These are phyloP conservation scores for Kwoniella pini DNA, from an alignment of 768 basidiomycete genomes.

Conservation along the genomic window DNA sequence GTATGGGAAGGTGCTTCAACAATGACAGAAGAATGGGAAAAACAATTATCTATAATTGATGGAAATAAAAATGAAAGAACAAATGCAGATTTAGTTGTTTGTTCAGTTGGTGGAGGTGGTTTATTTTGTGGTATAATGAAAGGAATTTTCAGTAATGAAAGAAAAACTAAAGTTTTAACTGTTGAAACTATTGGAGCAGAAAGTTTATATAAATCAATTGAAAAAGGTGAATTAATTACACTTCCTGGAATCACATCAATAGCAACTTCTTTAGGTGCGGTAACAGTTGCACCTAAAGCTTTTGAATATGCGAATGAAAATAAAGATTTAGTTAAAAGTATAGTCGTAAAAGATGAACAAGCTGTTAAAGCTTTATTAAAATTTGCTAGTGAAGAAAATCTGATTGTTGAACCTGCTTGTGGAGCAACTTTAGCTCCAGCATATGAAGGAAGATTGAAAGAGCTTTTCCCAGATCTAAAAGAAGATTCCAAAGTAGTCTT, in stretches of 20 bases:
- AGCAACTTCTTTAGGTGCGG: slow-evolving; percentile 43
- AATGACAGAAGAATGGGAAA: slow-evolving; percentile 8
- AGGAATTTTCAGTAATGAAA: slow-evolving; percentile 18
- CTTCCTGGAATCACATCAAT: slow-evolving; percentile 42
- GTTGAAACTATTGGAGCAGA: slow-evolving; percentile 35
- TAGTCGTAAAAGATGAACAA: slow-evolving; percentile 25
- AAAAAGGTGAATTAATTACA: slow-evolving; percentile 19
- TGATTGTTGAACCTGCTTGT: slow-evolving; percentile 39
- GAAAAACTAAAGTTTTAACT: slow-evolving; percentile 21
- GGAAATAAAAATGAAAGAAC: neutral
- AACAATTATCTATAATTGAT: no score
- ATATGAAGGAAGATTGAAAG: slow-evolving; percentile 20
- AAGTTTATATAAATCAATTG: slow-evolving; percentile 28
- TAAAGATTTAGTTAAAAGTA: slow-evolving; percentile 4
- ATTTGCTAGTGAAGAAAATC: slow-evolving; percentile 36
- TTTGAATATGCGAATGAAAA: slow-evolving; percentile 19
- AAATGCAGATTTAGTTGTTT: slow-evolving; percentile 33
- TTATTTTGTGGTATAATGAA: slow-evolving; percentile 35
- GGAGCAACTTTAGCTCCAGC: slow-evolving; percentile 32
- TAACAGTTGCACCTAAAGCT: slow-evolving; percentile 18
- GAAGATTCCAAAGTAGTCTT: slow-evolving; percentile 28
- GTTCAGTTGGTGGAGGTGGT: slow-evolving; percentile 46
- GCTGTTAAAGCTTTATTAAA: slow-evolving; percentile 26
- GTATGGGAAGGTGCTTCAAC: slow-evolving; percentile 34
- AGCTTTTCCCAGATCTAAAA: slow-evolving; percentile 6